Conservation (phyloP, 345 rosid species). For the Citrus australasica region DNA sequence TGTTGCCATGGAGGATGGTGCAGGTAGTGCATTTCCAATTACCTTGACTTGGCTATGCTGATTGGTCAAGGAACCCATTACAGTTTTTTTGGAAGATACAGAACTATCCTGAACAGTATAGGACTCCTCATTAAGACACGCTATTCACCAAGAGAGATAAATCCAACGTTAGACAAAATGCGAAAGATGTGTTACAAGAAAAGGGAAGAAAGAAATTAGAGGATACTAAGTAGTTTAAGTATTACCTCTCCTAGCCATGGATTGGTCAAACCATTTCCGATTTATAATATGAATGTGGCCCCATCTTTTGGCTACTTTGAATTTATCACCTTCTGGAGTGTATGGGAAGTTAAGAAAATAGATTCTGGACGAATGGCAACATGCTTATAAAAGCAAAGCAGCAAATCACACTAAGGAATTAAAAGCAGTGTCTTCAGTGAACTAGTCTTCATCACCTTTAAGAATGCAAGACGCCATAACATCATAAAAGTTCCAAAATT, state of each 20-base stretch:
- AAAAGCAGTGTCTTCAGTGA: constrained; percentile 1
- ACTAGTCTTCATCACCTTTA: neutral
- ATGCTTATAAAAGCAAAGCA: constrained; percentile 1
- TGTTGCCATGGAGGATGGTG: constrained; percentile 30
- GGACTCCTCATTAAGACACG: constrained; percentile 82
- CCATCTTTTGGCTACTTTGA: constrained; percentile 87
- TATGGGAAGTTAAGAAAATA: constrained; percentile 53
- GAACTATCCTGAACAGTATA: constrained; percentile 67
- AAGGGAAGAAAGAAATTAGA: constrained; percentile 9
- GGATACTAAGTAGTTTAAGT: constrained; percentile 15
- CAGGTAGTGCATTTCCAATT: constrained; percentile 33
- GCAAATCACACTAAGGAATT: neutral
- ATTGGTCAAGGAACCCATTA: constrained; percentile 26
- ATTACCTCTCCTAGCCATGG: constrained; percentile 75
- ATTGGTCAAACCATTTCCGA: constrained; percentile 88
- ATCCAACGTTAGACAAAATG: constrained; percentile 24
- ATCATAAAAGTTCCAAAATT: neutral
- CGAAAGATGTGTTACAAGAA: constrained; percentile 8
- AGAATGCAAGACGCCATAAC: neutral
- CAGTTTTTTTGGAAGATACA: constrained; percentile 38
- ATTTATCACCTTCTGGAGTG: constrained; percentile 93
- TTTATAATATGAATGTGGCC: constrained; percentile 76
- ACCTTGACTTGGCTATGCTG: constrained; percentile 53
- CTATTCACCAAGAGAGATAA: constrained; percentile 51
- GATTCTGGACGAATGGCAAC: neutral